Conservation (phyloP, 805 yeast genomes). For the Candida tibetensis region DNA sequence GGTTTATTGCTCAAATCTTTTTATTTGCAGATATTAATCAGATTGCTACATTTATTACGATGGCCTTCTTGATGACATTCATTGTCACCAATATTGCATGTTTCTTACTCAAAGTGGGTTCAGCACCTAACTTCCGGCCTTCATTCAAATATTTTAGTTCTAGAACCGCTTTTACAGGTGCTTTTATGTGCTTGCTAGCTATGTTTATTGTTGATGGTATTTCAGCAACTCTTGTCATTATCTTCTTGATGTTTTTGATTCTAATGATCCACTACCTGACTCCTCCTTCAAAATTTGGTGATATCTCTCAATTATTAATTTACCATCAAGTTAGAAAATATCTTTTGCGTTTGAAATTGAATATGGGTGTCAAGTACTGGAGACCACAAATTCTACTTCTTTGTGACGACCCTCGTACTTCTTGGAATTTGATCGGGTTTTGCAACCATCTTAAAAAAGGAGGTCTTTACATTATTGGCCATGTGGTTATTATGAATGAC, state of each 20-base stretch:
- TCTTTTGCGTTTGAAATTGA: slow-evolving; percentile 74
- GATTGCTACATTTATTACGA: slow-evolving; percentile 91
- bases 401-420: slow-evolving; percentile 87
- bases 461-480: slow-evolving; percentile 89
- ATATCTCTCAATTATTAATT: slow-evolving; percentile 90
- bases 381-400: slow-evolving; percentile 88
- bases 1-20: slow-evolving; percentile 80
- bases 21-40: slow-evolving; percentile 87
- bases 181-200: slow-evolving; percentile 64
- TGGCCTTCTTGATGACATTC: slow-evolving; percentile 97
- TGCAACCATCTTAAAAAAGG: slow-evolving; percentile 96
- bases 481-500: slow-evolving; percentile 67
- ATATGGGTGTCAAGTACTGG: slow-evolving; percentile 94
- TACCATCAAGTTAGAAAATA: slow-evolving; percentile 97
- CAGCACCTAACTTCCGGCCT: slow-evolving; percentile 98
- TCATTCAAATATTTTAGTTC: slow-evolving; percentile 85
- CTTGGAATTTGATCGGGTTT: slow-evolving; percentile 88
- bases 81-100: slow-evolving; percentile 94
- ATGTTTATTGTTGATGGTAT: slow-evolving; percentile 95
- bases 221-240: slow-evolving; percentile 75
- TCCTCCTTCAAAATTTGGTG: slow-evolving; percentile 98
- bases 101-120: slow-evolving; percentile 76
- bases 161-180: slow-evolving; percentile 78
- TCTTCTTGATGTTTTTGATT: slow-evolving; percentile 64
- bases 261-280: slow-evolving; percentile 82